Percentiles rank a stretch among this genome's conserved stretches.
Evolutionary conservation across 352 stramenopile species (phyloP).

Genomic region (Pythium pectinolyticum): DNA sequence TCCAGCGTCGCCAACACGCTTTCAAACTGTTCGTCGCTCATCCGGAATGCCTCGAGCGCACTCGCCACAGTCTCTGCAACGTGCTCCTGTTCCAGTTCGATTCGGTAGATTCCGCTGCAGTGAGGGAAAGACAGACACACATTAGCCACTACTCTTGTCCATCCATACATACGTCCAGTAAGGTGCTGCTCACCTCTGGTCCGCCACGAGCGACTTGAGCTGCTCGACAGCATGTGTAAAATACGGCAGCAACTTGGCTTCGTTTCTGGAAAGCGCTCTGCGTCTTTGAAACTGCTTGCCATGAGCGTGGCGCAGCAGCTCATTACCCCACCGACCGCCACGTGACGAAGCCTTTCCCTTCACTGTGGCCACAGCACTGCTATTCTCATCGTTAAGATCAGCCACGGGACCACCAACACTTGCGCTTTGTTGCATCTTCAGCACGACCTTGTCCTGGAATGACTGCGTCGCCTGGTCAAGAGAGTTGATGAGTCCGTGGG

Average conservation of each 20-base stretch:
- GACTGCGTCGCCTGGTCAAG: conserved; percentile 44
- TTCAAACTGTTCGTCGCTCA: conserved; percentile 13
- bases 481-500: conserved; percentile 30
- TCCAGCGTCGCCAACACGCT: conserved; percentile 11
- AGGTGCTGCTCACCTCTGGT: conserved; percentile 19
- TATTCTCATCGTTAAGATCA: background rate
- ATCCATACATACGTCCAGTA: background rate
- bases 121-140: too few species aligned
- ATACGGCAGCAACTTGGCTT: conserved; percentile 61
- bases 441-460: conserved; percentile 62
- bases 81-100: conserved; percentile 4
- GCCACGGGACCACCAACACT: background rate
- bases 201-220: conserved; percentile 33
- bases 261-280: conserved; percentile 49
- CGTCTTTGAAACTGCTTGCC: conserved; percentile 57
- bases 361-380: background rate
- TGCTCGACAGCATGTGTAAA: conserved; percentile 67
- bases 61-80: background rate
- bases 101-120: conserved; percentile 9
- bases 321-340: conserved; percentile 44
- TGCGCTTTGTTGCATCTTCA: conserved; percentile 61
- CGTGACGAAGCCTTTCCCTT: background rate
- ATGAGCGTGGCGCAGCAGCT: conserved; percentile 56
- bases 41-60: background rate
- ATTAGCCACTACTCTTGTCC: background rate